Evolutionary conservation across 495 filamentous ascomycete genomes (phyloP).

Genomic region (Penicillium alfredii): DNA sequence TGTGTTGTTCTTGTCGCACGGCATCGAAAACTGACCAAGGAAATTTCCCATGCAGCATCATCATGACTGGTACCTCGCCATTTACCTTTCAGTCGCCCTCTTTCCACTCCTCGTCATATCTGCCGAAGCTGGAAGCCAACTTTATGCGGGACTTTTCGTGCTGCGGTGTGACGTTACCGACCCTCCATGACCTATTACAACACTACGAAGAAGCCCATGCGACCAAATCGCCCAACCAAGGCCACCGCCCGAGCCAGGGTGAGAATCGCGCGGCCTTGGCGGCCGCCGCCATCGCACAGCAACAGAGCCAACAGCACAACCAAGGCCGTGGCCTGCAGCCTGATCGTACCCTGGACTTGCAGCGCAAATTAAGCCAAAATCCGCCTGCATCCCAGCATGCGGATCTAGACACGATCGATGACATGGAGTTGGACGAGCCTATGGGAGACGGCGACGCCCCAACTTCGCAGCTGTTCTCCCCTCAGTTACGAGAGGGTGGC

Average conservation of each 20-base stretch:
- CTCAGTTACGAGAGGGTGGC: slow-evolving; percentile 47
- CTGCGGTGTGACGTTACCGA: slow-evolving; percentile 79
- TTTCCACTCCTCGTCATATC: slow-evolving; percentile 94
- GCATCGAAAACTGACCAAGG: slow-evolving; percentile 24
- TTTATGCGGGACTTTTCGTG: slow-evolving; percentile 96
- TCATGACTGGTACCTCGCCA: slow-evolving; percentile 94
- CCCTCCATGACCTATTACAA: slow-evolving; percentile 88
- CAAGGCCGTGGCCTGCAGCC: slow-evolving; percentile 36
- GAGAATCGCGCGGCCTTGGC: slow-evolving; percentile 54
- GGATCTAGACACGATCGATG: slow-evolving; percentile 82
- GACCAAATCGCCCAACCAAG: slow-evolving; percentile 52
- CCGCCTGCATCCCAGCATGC: slow-evolving; percentile 38
- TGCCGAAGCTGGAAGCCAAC: slow-evolving; percentile 93
- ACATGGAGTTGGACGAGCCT: slow-evolving; percentile 95
- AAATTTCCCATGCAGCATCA: slow-evolving; percentile 56
- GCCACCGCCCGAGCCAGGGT: slow-evolving; percentile 49
- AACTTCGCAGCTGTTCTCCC: slow-evolving; percentile 54
- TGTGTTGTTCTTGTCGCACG: slow-evolving; percentile 18
- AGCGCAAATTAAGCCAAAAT: slow-evolving; percentile 40
- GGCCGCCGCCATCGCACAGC: slow-evolving; percentile 49
- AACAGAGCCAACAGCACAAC: slow-evolving; percentile 48
- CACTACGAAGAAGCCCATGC: slow-evolving; percentile 96
- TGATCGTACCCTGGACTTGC: slow-evolving; percentile 38
- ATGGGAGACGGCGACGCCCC: slow-evolving; percentile 58
- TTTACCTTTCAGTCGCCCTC: slow-evolving; percentile 87